Conservation (phyloP, 768 basidiomycete species). For the Rhizopogon roseolus region DNA sequence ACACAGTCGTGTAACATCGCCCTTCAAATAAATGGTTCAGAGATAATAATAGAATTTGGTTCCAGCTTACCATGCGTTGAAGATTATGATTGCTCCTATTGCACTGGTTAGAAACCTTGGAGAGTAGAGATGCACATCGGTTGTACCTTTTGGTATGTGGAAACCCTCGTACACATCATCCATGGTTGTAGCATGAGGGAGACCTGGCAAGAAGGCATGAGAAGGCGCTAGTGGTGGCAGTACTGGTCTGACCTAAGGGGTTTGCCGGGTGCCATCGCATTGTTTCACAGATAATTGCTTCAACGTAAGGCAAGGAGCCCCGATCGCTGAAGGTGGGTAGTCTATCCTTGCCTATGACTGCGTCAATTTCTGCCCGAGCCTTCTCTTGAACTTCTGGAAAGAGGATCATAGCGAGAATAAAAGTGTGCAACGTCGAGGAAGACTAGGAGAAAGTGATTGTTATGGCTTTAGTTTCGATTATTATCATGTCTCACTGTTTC, state of each 20-base stretch:
- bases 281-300: constrained; percentile 5
- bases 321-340: constrained; percentile 1
- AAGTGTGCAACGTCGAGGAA: not conserved
- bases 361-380: constrained; percentile 5
- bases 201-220: not conserved
- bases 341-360: not conserved
- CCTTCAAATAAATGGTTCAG: not conserved
- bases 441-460: not conserved
- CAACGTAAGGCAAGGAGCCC: constrained; percentile 1
- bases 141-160: not conserved
- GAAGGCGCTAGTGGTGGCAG: no score
- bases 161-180: not conserved
- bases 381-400: constrained; percentile 6
- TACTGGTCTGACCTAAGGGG: constrained; percentile 1
- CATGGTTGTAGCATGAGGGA: not conserved
- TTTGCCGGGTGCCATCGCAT: constrained; percentile 2
- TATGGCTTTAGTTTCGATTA: not conserved
- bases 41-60: not conserved
- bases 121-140: not conserved
- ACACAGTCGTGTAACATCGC: not conserved
- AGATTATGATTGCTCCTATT: not conserved
- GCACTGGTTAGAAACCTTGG: not conserved
- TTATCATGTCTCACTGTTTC: not conserved
- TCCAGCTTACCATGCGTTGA: not conserved
- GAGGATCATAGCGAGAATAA: constrained; percentile 3